Evolutionary conservation across 805 yeast species (phyloP), one percentile per base, ranked within the genome.

Genomic region (Vanderwaltozyma tropicalis): DNA sequence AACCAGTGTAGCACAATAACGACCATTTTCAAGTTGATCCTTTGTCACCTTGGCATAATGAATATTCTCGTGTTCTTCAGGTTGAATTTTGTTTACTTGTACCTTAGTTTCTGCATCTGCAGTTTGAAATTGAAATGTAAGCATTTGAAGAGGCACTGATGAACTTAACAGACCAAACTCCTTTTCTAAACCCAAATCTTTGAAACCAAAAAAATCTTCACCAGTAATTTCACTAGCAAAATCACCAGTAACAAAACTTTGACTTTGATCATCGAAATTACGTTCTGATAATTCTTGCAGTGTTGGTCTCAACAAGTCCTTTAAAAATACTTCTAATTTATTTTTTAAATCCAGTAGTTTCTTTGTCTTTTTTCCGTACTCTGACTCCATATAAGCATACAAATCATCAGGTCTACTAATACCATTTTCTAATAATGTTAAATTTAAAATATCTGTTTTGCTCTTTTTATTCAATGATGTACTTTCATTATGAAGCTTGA

Each of bases 201-300:
- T 82, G 67, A 92, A 94, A 0, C 99, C 99, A 64, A 94, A 94
- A 70, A 88, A 92, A 62, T 92, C 99, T 50, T 89, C 98, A 6
- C 97, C 98, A 1, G 65, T 59, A 28, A 92, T 64, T 43, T 88
- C 96, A 49, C 75, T 80, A 1, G 96, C 81, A 57, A 92, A 92
- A 52, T 88, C 96, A 41, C 99, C 99, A 22, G 92, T 82, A 46
- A 89, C 62, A 55, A 88, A 92, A 59, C 89, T 95, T 45, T 92
- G 96, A 50, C 95, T 81, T 51, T 86, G 84, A 54, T 94, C 98
- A 28, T 67, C 76, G 58, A 92, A 92, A 46, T 77, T 81, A 38
- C 73, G 71, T 52, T 88, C 97, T 36, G 72, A 78, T 46, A 80
- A 63, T 42, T 80, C 86, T 49, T 78, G 81, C 20, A 72, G 45